phyloP scores from a whole-genome alignment of 208 protist genomes.

The Zelonia costaricensis region DNA sequence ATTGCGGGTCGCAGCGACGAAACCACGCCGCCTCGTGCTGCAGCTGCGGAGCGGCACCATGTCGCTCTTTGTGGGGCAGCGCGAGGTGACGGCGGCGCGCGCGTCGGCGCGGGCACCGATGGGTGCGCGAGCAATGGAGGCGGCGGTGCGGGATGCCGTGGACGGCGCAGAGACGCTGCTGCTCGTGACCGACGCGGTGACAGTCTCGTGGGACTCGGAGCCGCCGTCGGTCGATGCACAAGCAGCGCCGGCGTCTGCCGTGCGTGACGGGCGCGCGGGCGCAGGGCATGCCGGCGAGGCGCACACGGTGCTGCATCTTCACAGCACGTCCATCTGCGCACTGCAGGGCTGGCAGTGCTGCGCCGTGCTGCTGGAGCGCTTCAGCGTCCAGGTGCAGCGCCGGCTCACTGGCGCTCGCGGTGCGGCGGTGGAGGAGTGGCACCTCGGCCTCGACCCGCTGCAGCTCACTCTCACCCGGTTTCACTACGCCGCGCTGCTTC shows the following conservation, averaged over 20 bases:
- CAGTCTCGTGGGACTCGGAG: slow-evolving; percentile 20
- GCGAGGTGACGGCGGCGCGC: slow-evolving; percentile 3
- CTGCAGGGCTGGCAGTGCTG: slow-evolving; percentile 6
- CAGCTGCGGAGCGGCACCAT: slow-evolving; percentile 8
- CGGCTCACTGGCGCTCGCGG: no score
- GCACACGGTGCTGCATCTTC: slow-evolving; percentile 21
- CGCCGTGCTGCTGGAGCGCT: slow-evolving; percentile 17
- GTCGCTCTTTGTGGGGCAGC: slow-evolving; percentile 13
- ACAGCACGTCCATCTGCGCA: slow-evolving; percentile 16
- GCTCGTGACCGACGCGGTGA: slow-evolving; percentile 8
- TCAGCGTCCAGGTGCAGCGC: slow-evolving; percentile 7
- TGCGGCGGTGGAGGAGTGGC: slow-evolving; percentile 27
- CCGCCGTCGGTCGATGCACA: background rate
- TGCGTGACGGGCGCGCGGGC: no score
- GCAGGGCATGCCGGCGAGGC: background rate
- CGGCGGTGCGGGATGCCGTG: slow-evolving; percentile 4
- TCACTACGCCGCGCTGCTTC: slow-evolving; percentile 29
- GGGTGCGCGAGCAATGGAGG: slow-evolving; percentile 1
- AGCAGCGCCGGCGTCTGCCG: no score
- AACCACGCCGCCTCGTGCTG: background rate
- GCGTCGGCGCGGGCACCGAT: background rate
- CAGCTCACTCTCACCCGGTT: slow-evolving; percentile 27
- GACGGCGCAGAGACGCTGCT: slow-evolving; percentile 6
- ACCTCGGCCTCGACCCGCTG: slow-evolving; percentile 16
- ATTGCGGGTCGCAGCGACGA: background rate